Percentiles rank a stretch among this genome's conserved stretches.
phyloP scores from a whole-genome alignment of 805 yeast species.

The Candida argentea region DNA sequence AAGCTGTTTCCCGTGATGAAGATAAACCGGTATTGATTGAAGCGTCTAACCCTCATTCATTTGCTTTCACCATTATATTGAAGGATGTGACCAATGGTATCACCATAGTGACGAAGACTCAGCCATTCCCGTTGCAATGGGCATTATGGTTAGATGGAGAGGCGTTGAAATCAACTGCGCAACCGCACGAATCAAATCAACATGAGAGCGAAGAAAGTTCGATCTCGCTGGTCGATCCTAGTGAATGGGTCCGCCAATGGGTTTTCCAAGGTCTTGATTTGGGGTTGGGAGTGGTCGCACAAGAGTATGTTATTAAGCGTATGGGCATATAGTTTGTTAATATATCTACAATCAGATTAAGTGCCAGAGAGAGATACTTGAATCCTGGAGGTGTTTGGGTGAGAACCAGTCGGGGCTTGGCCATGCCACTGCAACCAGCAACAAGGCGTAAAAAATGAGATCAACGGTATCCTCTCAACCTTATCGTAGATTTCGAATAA shows the following conservation, averaged over 20 bases:
- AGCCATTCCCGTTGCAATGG: conserved; percentile 87
- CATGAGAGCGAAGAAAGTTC: conserved; percentile 1
- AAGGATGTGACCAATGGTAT: conserved; percentile 74
- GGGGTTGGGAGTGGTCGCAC: conserved; percentile 80
- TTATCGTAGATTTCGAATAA: no score
- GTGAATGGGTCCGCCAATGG: conserved; percentile 38
- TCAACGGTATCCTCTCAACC: no score
- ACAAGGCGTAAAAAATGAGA: no score
- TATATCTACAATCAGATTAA: no score
- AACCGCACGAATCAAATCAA: no score
- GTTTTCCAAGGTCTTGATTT: conserved; percentile 54
- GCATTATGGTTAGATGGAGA: conserved; percentile 76
- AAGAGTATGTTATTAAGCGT: conserved; percentile 79
- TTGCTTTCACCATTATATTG: conserved; percentile 66
- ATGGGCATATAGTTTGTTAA: conserved; percentile 52
- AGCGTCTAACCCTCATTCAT: conserved; percentile 41
- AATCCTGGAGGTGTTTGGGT: no score
- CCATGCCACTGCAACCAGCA: no score
- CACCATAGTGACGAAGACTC: conserved; percentile 67
- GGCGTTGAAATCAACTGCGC: conserved; percentile 13
- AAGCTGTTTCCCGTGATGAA: conserved; percentile 8
- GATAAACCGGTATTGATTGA: conserved; percentile 32
- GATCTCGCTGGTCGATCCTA: conserved; percentile 20
- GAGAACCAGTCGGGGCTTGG: no score
- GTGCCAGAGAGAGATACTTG: no score